phyloP scores from a whole-genome alignment of 345 rosid species.

The Barbarea vulgaris region DNA sequence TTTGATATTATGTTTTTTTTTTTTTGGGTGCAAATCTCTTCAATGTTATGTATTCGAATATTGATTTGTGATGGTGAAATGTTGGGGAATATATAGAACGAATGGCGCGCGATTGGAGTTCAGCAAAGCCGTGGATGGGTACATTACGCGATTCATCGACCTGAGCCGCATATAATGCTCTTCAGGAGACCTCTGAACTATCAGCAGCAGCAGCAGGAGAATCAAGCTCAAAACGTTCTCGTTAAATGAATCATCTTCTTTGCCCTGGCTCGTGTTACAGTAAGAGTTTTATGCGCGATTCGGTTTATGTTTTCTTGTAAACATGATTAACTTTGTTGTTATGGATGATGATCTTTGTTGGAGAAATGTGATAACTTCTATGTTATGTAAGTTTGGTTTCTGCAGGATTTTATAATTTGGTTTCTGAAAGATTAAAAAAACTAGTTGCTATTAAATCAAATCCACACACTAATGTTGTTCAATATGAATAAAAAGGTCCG shows the following conservation, averaged over 20 bases:
- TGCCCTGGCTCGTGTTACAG: neutral
- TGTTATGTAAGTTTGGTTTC: conserved; percentile 5
- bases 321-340: conserved; percentile 9
- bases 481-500: neutral
- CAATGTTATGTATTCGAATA: neutral
- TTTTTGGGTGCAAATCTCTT: neutral
- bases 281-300: neutral
- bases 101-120: conserved; percentile 95
- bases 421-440: too few relatives aligned
- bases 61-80: neutral
- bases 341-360: conserved; percentile 1
- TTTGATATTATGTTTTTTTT: neutral
- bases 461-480: neutral
- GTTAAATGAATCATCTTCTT: conserved; percentile 49
- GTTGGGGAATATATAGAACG: conserved; percentile 54
- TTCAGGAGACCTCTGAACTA: conserved; percentile 86
- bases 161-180: conserved; percentile 98
- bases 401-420: neutral
- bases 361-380: neutral
- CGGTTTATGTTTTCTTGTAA: conserved; percentile 23
- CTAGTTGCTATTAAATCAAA: neutral
- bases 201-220: conserved; percentile 95
- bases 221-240: conserved; percentile 55
- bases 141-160: conserved; percentile 91
- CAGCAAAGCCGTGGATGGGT: conserved; percentile 99